Percentiles rank a stretch among this genome's conserved stretches.
Evolutionary conservation across 306 rosid genomes (phyloP).

Genomic region (Ormosia semicastrata): DNA sequence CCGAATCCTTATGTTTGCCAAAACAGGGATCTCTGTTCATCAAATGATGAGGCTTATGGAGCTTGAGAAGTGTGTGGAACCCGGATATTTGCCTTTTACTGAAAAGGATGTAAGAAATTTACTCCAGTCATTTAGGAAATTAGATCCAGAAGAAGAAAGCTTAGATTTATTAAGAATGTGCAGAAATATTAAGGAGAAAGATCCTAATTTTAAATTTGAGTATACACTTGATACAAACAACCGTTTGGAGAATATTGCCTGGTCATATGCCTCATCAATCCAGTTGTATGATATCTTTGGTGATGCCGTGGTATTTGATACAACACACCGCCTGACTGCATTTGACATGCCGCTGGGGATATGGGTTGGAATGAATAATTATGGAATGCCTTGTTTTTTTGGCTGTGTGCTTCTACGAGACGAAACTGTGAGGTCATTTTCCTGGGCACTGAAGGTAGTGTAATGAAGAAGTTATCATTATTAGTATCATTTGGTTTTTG

Average conservation of each 20-base stretch:
- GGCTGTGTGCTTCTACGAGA: constrained; percentile 87
- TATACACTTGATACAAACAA: constrained; percentile 71
- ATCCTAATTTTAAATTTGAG: constrained; percentile 87
- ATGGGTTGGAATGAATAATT: constrained; percentile 95
- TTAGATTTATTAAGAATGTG: constrained; percentile 89
- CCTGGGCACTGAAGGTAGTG: constrained; percentile 92
- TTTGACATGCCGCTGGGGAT: constrained; percentile 95
- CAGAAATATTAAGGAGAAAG: constrained; percentile 82
- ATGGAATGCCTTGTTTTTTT: constrained; percentile 98
- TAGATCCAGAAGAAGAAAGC: constrained; percentile 87
- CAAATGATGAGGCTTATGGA: constrained; percentile 99
- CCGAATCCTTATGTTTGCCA: constrained; percentile 91
- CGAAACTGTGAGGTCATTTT: constrained; percentile 73
- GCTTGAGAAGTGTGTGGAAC: constrained; percentile 92
- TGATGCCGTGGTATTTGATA: constrained; percentile 90
- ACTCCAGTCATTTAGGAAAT: constrained; percentile 86
- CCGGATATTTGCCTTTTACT: constrained; percentile 91
- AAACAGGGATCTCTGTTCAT: constrained; percentile 94
- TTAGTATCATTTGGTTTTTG: not conserved
- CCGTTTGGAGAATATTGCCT: constrained; percentile 81
- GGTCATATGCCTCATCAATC: constrained; percentile 93
- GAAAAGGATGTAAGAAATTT: constrained; percentile 95
- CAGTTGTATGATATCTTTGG: constrained; percentile 84
- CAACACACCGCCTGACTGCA: constrained; percentile 86
- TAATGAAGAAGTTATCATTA: constrained; percentile 10